Evolutionary conservation across 2,329 filamentous ascomycete genomes (phyloP).

Genomic region (Aspergillus eucalypticola): DNA sequence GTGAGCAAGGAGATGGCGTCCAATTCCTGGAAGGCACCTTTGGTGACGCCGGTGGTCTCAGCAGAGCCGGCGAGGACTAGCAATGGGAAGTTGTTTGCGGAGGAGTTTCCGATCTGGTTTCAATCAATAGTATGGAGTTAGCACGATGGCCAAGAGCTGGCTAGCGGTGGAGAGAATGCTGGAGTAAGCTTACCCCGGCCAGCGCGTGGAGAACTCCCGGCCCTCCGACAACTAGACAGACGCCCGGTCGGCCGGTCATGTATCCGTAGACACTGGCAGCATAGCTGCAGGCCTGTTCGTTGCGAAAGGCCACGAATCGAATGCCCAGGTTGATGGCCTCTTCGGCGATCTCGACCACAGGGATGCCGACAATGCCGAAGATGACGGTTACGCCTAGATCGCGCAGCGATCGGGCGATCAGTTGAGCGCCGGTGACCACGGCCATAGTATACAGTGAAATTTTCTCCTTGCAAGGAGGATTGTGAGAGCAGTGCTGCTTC

Average conservation of each 20-base stretch:
- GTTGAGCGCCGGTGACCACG: slow-evolving; percentile 42
- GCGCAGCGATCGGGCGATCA: slow-evolving; percentile 52
- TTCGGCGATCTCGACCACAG: slow-evolving; percentile 59
- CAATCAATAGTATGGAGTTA: background rate
- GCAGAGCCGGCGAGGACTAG: slow-evolving; percentile 57
- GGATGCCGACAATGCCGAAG: slow-evolving; percentile 58
- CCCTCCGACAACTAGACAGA: slow-evolving; percentile 61
- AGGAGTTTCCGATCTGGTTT: slow-evolving; percentile 50
- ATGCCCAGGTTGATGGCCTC: slow-evolving; percentile 59
- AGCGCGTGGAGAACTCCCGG: slow-evolving; percentile 61
- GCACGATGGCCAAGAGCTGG: background rate
- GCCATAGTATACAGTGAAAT: slow-evolving; percentile 21
- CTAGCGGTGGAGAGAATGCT: background rate
- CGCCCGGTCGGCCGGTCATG: slow-evolving; percentile 56
- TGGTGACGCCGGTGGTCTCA: slow-evolving; percentile 54
- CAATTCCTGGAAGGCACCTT: slow-evolving; percentile 60
- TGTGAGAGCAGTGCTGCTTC: background rate
- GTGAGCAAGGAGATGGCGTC: slow-evolving; percentile 56
- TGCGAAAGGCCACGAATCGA: slow-evolving; percentile 59
- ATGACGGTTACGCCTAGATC: slow-evolving; percentile 53
- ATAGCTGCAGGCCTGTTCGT: slow-evolving; percentile 61
- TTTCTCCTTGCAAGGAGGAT: background rate
- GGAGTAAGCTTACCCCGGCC: slow-evolving; percentile 50
- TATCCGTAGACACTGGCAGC: slow-evolving; percentile 61
- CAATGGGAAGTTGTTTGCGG: slow-evolving; percentile 57